Base-by-base conservation (phyloP, 2,329 filamentous ascomycete species). In the Xylaria sp. region DNA sequence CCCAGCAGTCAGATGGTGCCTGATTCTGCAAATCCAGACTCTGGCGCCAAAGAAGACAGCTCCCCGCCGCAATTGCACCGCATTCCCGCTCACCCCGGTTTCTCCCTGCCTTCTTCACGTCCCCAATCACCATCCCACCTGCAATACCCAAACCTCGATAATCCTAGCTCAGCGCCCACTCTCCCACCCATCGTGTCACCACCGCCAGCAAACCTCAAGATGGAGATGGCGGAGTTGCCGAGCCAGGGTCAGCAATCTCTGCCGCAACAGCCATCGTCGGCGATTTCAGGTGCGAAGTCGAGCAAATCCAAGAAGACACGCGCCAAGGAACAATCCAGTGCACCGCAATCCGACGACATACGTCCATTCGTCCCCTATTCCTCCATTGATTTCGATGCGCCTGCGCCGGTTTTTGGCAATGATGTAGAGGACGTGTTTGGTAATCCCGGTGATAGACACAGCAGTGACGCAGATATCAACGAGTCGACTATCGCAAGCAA, bases 301-400 rank as follows among this genome's bases (percentile, higher is more conserved):
- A 22, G 29, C 18, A 49, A 34, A 38, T 39, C 48, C 17, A 66
- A 71, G 47, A 61, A 54, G 19, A 72, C 69, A 48, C 71, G 71
- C 17, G 70, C 65, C 18, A 72, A 69, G 51, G 75, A 74, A 13
- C 70, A 68, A 44, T 44, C 48, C 13, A 58, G 46, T 48, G 22
- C 22, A 17, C 44, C 54, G 6, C 48, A 49, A 5, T 38, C 52
- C 9, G 45, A 49, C 21, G 42, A 53, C 5, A 39, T 44, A 2
- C 49, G 5, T 20, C 21, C 44, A 8, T 43, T 39, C 19, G 19
- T 22, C 18, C 43, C 48, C 5, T 44, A 48, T 20, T 52, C 51
- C 7, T 37, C 54, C 2, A 44, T 47, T 13, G 48, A 49, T 21
- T 13, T 50, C 5, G 38, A 48, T 17, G 7, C 17, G 20, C 40